Conservation (phyloP, 306 rosid species). For the Quercus robur region DNA sequence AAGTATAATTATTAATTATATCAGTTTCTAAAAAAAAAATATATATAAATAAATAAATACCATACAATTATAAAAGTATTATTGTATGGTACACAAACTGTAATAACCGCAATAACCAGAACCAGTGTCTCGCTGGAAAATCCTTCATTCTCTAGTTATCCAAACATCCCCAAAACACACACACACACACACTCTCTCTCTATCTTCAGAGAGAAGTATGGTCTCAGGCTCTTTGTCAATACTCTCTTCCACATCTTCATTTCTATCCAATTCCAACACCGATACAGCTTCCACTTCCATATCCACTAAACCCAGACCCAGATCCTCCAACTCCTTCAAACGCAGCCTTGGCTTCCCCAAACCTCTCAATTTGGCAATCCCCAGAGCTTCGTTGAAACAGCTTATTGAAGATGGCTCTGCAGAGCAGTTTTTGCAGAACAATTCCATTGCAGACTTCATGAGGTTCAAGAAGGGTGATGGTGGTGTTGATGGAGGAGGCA, state of each 20-base stretch:
- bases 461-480: slow-evolving; percentile 62
- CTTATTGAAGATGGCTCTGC: slow-evolving; percentile 58
- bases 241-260: slow-evolving; percentile 50
- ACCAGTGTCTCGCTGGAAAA: neutral
- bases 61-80: too few relatives aligned
- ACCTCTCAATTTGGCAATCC: slow-evolving; percentile 16
- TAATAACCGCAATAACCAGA: slow-evolving; percentile 11
- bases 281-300: slow-evolving; percentile 45
- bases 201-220: slow-evolving; percentile 32
- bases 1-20: too few relatives aligned
- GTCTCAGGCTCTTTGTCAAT: slow-evolving; percentile 47
- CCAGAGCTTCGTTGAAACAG: slow-evolving; percentile 33
- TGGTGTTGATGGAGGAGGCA: slow-evolving; percentile 39
- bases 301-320: slow-evolving; percentile 23
- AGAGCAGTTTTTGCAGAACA: slow-evolving; percentile 54
- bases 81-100: neutral
- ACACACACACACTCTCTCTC: neutral
- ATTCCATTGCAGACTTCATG: slow-evolving; percentile 88
- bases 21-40: neutral
- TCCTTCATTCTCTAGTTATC: slow-evolving; percentile 33
- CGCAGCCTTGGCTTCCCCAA: slow-evolving; percentile 22
- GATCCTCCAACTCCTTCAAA: slow-evolving; percentile 30
- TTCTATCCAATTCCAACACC: slow-evolving; percentile 38
- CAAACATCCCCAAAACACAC: neutral
- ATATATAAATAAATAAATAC: neutral